phyloP scores from a whole-genome alignment of 306 rosid genomes.

The Trichosanthes cucumerina region DNA sequence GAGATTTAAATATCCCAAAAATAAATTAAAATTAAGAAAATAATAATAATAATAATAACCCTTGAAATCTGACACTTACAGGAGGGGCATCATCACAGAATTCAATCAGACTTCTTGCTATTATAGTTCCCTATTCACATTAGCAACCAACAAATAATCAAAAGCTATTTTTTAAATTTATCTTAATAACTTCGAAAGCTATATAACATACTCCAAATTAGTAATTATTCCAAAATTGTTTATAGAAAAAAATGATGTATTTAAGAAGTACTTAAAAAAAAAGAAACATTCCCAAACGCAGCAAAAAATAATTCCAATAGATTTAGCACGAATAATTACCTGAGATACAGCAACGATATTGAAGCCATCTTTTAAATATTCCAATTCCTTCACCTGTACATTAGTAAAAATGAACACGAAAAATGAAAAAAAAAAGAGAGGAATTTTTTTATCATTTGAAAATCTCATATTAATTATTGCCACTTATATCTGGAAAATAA shows the following conservation, averaged over 20 bases:
- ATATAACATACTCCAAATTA: neutral
- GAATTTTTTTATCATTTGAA: too few species aligned
- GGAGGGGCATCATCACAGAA: slow-evolving; percentile 26
- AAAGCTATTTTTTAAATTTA: neutral
- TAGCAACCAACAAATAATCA: neutral
- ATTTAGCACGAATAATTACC: slow-evolving; percentile 25
- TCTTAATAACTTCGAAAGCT: too few species aligned
- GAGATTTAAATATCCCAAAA: neutral
- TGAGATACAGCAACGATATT: slow-evolving; percentile 86
- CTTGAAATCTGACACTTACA: slow-evolving; percentile 31
- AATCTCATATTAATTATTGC: too few species aligned
- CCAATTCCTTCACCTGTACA: slow-evolving; percentile 58
- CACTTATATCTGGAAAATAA: neutral
- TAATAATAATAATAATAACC: too few species aligned
- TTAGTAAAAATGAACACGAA: neutral
- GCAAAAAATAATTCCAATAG: neutral
- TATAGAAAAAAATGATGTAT: too few species aligned
- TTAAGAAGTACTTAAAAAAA: too few species aligned
- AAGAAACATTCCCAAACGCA: too few species aligned
- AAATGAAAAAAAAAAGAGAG: neutral
- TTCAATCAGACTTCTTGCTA: slow-evolving; percentile 70
- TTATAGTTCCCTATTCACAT: slow-evolving; percentile 49
- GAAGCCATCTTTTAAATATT: slow-evolving; percentile 56
- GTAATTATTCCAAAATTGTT: too few species aligned
- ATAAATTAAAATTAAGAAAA: too few species aligned